phyloP scores from a whole-genome alignment of 306 rosid species.

The Pyrus betulifolia region DNA sequence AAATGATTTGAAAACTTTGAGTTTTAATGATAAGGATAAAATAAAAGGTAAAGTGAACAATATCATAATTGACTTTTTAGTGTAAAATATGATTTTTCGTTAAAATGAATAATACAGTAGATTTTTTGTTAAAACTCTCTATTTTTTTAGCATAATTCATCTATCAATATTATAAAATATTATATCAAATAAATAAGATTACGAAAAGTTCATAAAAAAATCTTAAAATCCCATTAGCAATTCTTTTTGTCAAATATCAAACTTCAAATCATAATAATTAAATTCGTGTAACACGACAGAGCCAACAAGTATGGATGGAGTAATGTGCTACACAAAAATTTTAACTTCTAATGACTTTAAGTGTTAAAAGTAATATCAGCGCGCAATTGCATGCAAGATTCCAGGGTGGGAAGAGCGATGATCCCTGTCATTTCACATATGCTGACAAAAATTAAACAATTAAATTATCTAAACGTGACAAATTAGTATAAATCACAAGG shows the following conservation, averaged over 20 bases:
- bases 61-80: too few relatives aligned
- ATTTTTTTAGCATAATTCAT: too few relatives aligned
- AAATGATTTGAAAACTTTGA: too few relatives aligned
- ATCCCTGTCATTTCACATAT: neutral
- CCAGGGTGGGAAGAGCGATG: neutral
- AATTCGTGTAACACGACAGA: neutral
- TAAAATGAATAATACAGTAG: too few relatives aligned
- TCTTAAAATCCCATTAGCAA: fast-evolving
- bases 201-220: too few relatives aligned
- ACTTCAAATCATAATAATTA: neutral
- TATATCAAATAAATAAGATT: fast-evolving
- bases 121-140: too few relatives aligned
- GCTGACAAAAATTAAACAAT: neutral
- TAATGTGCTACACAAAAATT: neutral
- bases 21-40: too few relatives aligned
- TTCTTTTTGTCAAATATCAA: neutral
- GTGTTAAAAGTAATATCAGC: neutral
- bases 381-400: neutral
- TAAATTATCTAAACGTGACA: neutral
- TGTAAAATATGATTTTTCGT: too few relatives aligned
- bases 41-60: too few relatives aligned
- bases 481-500: neutral
- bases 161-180: too few relatives aligned
- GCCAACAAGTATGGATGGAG: neutral
- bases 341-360: neutral